Evolutionary conservation across 148 eudicot species (phyloP).

Genomic region (Fagopyrum homotropicum): DNA sequence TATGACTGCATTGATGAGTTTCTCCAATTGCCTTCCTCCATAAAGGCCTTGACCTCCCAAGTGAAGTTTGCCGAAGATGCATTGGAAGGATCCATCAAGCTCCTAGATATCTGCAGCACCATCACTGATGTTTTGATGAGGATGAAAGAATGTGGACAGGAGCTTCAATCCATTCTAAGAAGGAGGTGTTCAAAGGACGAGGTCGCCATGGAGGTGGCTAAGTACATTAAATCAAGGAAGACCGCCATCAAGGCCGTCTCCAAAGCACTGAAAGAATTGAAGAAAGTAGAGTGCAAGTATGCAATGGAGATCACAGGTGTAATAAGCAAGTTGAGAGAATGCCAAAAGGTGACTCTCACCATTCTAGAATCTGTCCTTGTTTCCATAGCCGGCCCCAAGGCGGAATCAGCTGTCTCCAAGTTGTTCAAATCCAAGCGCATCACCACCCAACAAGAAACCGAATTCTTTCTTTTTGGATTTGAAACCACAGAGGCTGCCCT

Average conservation of each 20-base stretch:
- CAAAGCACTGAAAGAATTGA: slow-evolving; percentile 15
- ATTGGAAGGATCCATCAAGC: slow-evolving; percentile 28
- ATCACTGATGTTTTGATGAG: slow-evolving; percentile 23
- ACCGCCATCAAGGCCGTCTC: neutral
- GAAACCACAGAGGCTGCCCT: neutral
- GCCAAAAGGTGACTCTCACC: neutral
- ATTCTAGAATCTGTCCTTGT: slow-evolving; percentile 9
- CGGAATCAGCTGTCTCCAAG: slow-evolving; percentile 1
- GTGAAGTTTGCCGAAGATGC: slow-evolving; percentile 14
- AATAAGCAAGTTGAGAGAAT: neutral
- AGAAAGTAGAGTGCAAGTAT: neutral
- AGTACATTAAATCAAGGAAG: slow-evolving; percentile 5
- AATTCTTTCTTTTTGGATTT: neutral
- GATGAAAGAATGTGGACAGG: slow-evolving; percentile 20
- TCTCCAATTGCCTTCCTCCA: slow-evolving; percentile 17
- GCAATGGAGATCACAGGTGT: neutral
- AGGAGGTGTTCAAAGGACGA: slow-evolving; percentile 25
- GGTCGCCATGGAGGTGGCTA: slow-evolving; percentile 1
- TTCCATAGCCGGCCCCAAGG: neutral
- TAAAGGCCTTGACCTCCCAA: slow-evolving; percentile 15
- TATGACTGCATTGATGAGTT: slow-evolving; percentile 25
- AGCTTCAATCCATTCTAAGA: slow-evolving; percentile 27
- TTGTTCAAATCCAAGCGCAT: slow-evolving; percentile 1
- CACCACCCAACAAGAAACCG: neutral
- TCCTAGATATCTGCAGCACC: slow-evolving; percentile 29